A percentile compares a stretch with the other conserved stretches of the same genome.
These are phyloP conservation scores for Closterium sp. DNA, from an alignment of 139 green algal species.

Conservation along the genomic window DNA sequence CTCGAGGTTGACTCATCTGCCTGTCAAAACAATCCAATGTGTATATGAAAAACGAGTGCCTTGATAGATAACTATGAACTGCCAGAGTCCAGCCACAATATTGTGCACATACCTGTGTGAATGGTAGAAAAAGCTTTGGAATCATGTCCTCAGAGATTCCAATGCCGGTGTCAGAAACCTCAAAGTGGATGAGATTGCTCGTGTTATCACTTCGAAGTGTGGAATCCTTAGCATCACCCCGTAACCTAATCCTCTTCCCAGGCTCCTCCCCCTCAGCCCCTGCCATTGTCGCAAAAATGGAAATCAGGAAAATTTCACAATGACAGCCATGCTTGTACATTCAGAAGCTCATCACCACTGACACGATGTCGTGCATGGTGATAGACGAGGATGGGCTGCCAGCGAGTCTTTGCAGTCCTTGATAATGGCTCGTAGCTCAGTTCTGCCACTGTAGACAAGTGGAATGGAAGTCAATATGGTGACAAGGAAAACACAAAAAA, in stretches of 20 bases:
- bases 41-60: background rate
- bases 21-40: background rate
- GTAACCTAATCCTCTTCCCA: background rate
- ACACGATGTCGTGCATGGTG: background rate
- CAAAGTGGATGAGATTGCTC: background rate
- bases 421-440: background rate
- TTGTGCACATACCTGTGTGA: background rate
- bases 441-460: background rate
- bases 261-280: background rate
- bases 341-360: no score
- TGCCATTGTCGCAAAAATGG: background rate
- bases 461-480: background rate
- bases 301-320: no score
- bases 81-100: background rate
- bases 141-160: background rate
- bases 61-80: background rate
- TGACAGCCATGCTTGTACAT: no score
- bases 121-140: background rate
- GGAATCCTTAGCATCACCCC: background rate
- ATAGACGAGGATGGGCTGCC: background rate
- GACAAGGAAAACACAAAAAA: no score
- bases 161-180: background rate
- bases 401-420: background rate
- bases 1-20: conserved; percentile 29
- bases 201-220: background rate